Percentiles rank a stretch among this genome's conserved stretches.
phyloP scores from a whole-genome alignment of 345 rosid species.

The Citrus unshiu region DNA sequence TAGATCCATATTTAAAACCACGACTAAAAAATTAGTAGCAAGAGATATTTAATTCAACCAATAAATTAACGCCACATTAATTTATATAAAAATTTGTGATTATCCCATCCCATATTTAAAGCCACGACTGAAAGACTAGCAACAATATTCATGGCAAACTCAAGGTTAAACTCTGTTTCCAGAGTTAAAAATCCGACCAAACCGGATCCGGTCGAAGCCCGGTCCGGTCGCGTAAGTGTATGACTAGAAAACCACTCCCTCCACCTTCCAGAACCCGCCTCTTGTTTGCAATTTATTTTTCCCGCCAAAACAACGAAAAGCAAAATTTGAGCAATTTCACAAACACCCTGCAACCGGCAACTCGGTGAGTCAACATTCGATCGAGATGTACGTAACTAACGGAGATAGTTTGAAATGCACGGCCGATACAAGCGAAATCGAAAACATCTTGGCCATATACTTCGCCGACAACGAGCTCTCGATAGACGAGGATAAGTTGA shows the following conservation, averaged over 20 bases:
- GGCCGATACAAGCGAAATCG: slow-evolving; percentile 33
- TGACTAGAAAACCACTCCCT: not conserved
- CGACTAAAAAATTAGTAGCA: too few species aligned
- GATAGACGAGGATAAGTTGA: slow-evolving; percentile 47
- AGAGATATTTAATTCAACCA: too few species aligned
- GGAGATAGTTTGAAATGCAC: slow-evolving; percentile 25
- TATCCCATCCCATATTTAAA: too few species aligned
- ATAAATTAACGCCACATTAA: too few species aligned
- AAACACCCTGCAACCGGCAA: not conserved
- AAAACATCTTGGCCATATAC: slow-evolving; percentile 47
- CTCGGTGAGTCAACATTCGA: not conserved
- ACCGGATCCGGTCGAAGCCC: too few species aligned
- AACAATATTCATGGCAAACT: too few species aligned
- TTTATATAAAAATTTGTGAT: too few species aligned
- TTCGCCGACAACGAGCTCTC: slow-evolving; percentile 53
- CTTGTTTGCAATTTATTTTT: not conserved
- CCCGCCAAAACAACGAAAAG: slow-evolving; percentile 27
- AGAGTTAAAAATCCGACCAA: too few species aligned
- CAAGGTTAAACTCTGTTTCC: too few species aligned
- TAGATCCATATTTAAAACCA: too few species aligned
- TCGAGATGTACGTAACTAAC: slow-evolving; percentile 31
- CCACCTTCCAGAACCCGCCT: not conserved
- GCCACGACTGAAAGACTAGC: too few species aligned
- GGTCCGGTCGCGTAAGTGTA: not conserved
- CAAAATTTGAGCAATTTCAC: slow-evolving; percentile 6